Evolutionary conservation across 2,329 filamentous ascomycete species (phyloP), one percentile per base, ranked within the genome.

Genomic region (Fonsecaea monophora): DNA sequence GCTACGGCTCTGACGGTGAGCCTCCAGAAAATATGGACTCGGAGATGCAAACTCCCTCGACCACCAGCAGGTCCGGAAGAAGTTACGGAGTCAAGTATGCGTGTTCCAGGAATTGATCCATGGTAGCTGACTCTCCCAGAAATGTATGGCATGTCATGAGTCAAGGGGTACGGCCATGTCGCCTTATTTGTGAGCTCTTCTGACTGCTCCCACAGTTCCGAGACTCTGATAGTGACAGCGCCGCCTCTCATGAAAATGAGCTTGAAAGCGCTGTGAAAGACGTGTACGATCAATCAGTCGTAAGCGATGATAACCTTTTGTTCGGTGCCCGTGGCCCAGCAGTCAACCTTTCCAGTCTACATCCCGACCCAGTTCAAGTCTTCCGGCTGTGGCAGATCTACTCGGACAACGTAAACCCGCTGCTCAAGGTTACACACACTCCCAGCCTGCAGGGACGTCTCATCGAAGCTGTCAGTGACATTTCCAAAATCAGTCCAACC

Each of bases 371-470:
- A 0, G 83, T 86, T 13, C 87, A 91, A 37, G 75, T 79, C 10
- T 77, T 79, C 64, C 70, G 68, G 38, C 73, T 79, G 8, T 92
- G 89, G 89, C 88, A 91, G 75, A 82, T 86, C n/a, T 92, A 90
- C 73, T 82, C 91, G 53, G 85, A 87, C 69, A 90, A 90, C 72
- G 86, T 91, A 70, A 87, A 91, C 71, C 88, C 89, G 0, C 75
- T 92, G 6, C 80, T 91, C 58, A 91, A 90, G 73, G 81, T 91
- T 63, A 89, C 86, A 0, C 89, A 92, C 73, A 85, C 86, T 0
- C 88, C 88, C 0, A 90, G 84, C 1, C 78, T 90, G 1, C 89
- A 91, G 74, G 80, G 79, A 21, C 85, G 85, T 60, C 84, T 92
- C 48, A 85, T 91, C 58, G 85, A 88, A 65, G 87, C 87, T 7